Conservation (phyloP, 306 rosid genomes). For the Prunus padus region DNA sequence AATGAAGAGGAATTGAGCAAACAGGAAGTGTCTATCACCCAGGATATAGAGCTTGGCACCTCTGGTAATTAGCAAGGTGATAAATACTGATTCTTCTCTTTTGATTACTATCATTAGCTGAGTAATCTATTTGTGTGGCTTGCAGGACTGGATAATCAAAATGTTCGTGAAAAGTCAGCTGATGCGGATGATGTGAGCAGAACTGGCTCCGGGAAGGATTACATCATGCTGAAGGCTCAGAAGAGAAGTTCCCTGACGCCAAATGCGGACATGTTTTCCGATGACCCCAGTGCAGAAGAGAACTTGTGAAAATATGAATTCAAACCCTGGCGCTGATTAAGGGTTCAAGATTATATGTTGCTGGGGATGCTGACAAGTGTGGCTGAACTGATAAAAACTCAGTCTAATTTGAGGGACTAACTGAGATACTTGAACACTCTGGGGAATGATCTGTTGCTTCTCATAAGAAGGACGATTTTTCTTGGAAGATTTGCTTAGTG, state of each 20-base stretch:
- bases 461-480: slow-evolving; percentile 39
- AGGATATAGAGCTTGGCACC: slow-evolving; percentile 26
- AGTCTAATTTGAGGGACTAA: slow-evolving; percentile 36
- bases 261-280: slow-evolving; percentile 28
- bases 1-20: slow-evolving; percentile 38
- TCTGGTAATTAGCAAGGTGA: slow-evolving; percentile 44
- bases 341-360: slow-evolving; percentile 33
- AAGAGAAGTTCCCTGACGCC: slow-evolving; percentile 33
- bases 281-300: slow-evolving; percentile 25
- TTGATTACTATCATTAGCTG: slow-evolving; percentile 19
- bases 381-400: slow-evolving; percentile 19
- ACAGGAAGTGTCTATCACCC: slow-evolving; percentile 36
- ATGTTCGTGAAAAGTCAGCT: slow-evolving; percentile 38
- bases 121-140: slow-evolving; percentile 27
- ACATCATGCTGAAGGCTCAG: slow-evolving; percentile 33
- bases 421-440: slow-evolving; percentile 23
- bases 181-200: slow-evolving; percentile 31
- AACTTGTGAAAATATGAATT: slow-evolving; percentile 16
- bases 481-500: slow-evolving; percentile 52
- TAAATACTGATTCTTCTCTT: slow-evolving; percentile 11
- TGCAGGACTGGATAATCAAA: slow-evolving; percentile 46
- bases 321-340: slow-evolving; percentile 29
- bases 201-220: slow-evolving; percentile 23
- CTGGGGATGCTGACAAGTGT: slow-evolving; percentile 27
- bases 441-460: slow-evolving; percentile 32